Conservation (phyloP, 176 grass and related monocot genomes). For the Poa pratensis region DNA sequence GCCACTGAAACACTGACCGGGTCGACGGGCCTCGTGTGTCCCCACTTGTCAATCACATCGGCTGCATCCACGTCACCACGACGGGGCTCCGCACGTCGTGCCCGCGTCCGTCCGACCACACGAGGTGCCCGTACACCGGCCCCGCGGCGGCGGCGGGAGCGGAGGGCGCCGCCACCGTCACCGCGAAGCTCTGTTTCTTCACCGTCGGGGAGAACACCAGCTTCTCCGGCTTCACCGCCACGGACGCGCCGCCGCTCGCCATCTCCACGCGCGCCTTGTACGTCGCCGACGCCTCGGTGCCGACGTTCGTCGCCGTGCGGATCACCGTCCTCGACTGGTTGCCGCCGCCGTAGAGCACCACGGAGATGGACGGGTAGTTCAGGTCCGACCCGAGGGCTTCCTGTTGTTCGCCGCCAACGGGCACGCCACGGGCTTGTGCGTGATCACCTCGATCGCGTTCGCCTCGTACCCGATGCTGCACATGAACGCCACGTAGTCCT, state of each 20-base stretch:
- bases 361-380: constrained; percentile 96
- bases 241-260: constrained; percentile 42
- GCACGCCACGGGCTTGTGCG: constrained; percentile 73
- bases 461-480: constrained; percentile 88
- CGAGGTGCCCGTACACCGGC: constrained; percentile 62
- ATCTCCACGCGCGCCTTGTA: constrained; percentile 78
- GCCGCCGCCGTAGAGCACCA: constrained; percentile 59
- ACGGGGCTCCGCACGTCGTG: constrained; percentile 86
- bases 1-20: background rate
- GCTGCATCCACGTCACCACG: constrained; percentile 79
- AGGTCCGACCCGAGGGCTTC: constrained; percentile 62
- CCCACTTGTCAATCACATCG: constrained; percentile 52
- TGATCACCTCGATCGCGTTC: constrained; percentile 83
- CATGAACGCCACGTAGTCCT: constrained; percentile 85
- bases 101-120: constrained; percentile 77
- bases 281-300: constrained; percentile 46
- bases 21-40: background rate
- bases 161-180: constrained; percentile 50
- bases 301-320: constrained; percentile 74
- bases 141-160: background rate
- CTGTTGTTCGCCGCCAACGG: constrained; percentile 21
- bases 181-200: constrained; percentile 64
- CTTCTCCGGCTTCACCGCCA: constrained; percentile 64
- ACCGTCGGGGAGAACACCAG: constrained; percentile 60
- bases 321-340: constrained; percentile 68